Base-by-base conservation (phyloP, 352 stramenopile species). In the Pythium dissimile region DNA sequence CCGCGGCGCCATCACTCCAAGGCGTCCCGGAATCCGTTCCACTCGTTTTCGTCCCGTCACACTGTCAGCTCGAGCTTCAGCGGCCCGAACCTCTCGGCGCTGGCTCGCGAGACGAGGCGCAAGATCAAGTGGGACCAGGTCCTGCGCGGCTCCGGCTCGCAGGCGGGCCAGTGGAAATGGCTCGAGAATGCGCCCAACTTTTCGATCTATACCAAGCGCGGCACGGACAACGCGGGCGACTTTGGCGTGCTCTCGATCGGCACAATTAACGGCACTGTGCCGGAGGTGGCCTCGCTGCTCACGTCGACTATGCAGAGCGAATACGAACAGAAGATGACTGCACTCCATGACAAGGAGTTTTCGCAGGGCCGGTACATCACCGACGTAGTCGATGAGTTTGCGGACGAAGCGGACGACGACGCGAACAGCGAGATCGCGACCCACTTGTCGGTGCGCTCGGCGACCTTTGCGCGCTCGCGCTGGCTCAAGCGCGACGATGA, bases 401-500 rank as follows among this genome's bases (percentile, higher is more conserved):
- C 20, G 30, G 21, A 27, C 21, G 39, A 43, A 1, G 18, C 18
- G 5, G 15, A 18, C 12, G 31, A 46, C 1, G 31, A 49, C 1
- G 21, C 31, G 10, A 23, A 39, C 26, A 16, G 37, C 5, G 26
- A 37, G 20, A 13, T n/a, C 8, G 28, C 16, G 5, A 51, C 38
- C 1, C 44, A 62, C 13, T 32, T 67, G 21, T 55, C 54, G 18
- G 27, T 62, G 21, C 44, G 45, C 11, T 55, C 54, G 13, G 54
- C 45, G 7, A 62, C 54, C 27, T 62, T 62, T 27, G 26, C 54
- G 5, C 42, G 39, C 12, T 16, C 18, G 13, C 41, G 32, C 9
- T 63, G 53, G 60, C 43, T 68, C 5, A 9, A 44, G n/a, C 47
- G 41, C 46, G 37, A 59, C 41, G 60, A 68, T 28, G 35, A 63